Conservation (phyloP, 129 eudicot species). For the Artemisia argyi region DNA sequence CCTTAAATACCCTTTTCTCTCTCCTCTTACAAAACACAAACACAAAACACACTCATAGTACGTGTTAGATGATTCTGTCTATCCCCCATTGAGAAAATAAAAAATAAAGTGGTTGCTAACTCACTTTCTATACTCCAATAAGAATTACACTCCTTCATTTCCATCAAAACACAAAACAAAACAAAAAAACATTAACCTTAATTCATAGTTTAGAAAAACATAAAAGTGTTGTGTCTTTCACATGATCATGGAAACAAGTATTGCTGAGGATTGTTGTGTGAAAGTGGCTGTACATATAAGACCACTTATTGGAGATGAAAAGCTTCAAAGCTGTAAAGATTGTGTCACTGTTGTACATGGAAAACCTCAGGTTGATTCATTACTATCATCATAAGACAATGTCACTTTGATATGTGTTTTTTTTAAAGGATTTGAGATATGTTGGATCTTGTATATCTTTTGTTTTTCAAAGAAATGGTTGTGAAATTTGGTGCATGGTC, state of each 20-base stretch:
- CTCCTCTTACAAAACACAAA: conserved; percentile 15
- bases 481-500: too few species aligned
- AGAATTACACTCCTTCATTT: conserved; percentile 30
- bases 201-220: too few species aligned
- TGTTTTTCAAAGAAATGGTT: too few species aligned
- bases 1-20: conserved; percentile 29
- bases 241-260: conserved; percentile 49
- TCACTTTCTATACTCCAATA: conserved; percentile 57
- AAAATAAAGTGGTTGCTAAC: conserved; percentile 37
- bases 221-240: conserved; percentile 13
- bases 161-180: background rate
- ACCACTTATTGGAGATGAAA: conserved; percentile 91
- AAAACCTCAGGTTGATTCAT: conserved; percentile 78
- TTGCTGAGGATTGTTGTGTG: conserved; percentile 76
- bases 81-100: background rate
- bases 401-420: background rate
- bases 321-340: conserved; percentile 86
- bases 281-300: conserved; percentile 94
- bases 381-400: conserved; percentile 17
- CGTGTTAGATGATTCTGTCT: conserved; percentile 23
- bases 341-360: conserved; percentile 80
- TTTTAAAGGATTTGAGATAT: conserved; percentile 23
- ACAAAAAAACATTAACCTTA: too few species aligned
- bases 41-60: conserved; percentile 10
- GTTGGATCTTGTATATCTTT: conserved; percentile 24